These are phyloP conservation scores for Euphorbia peplus DNA, from an alignment of 345 rosid species.

Conservation along the genomic window DNA sequence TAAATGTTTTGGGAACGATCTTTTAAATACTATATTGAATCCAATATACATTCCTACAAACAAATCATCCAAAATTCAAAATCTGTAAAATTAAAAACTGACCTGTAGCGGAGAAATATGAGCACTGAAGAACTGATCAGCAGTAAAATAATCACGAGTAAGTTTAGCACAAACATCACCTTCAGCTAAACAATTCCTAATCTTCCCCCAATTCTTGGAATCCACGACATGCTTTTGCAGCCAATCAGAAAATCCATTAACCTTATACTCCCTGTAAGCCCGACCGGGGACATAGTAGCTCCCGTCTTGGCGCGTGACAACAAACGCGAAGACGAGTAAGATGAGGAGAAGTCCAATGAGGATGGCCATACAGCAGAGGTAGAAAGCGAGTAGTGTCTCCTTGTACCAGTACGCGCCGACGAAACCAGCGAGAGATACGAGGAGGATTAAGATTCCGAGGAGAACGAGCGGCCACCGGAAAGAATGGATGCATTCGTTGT, in stretches of 20 bases:
- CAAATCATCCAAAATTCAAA: not conserved
- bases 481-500: conserved; percentile 70
- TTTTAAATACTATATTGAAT: too few species aligned
- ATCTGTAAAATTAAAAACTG: conserved; percentile 15
- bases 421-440: conserved; percentile 83
- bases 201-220: conserved; percentile 57
- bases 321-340: conserved; percentile 70
- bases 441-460: conserved; percentile 72
- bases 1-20: too few species aligned
- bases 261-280: conserved; percentile 62
- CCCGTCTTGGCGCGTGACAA: conserved; percentile 77
- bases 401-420: conserved; percentile 87
- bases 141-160: conserved; percentile 44
- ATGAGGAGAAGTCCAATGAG: conserved; percentile 63
- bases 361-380: conserved; percentile 86
- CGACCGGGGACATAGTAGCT: conserved; percentile 60
- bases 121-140: conserved; percentile 68
- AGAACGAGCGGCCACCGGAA: conserved; percentile 83
- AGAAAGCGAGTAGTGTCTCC: conserved; percentile 75
- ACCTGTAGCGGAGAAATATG: conserved; percentile 80
- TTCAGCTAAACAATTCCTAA: conserved; percentile 67
- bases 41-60: not conserved
- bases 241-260: conserved; percentile 74
- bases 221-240: conserved; percentile 55
- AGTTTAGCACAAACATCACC: conserved; percentile 62